Conservation (phyloP, 495 filamentous ascomycete species). For the Penicillium riverlandense region DNA sequence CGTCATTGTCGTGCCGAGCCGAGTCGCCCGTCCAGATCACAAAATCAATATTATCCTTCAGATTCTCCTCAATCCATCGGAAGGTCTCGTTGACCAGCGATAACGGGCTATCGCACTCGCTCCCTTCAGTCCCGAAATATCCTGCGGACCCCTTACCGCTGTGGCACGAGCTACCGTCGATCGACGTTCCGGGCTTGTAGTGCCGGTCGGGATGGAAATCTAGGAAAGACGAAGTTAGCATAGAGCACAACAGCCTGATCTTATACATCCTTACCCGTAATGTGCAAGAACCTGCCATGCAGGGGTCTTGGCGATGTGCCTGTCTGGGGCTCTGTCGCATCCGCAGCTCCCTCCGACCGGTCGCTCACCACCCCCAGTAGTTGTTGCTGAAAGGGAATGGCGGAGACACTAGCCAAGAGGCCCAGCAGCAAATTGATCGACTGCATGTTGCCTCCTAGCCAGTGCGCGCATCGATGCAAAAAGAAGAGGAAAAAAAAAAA, state of each 20-base stretch:
- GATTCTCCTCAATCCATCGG: constrained; percentile 78
- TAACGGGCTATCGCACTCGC: constrained; percentile 80
- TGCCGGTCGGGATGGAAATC: constrained; percentile 86
- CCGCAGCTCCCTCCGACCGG: background rate
- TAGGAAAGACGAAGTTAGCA: constrained; percentile 23
- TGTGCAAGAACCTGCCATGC: constrained; percentile 80
- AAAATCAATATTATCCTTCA: constrained; percentile 85
- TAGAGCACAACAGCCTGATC: background rate
- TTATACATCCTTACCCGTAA: constrained; percentile 62
- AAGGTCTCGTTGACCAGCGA: constrained; percentile 84
- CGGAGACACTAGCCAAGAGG: constrained; percentile 8
- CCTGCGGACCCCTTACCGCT: constrained; percentile 70
- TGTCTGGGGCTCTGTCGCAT: background rate
- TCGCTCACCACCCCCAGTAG: constrained; percentile 6
- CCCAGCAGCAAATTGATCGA: constrained; percentile 11
- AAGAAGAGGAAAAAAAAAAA: too few relatives aligned
- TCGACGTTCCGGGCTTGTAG: constrained; percentile 71
- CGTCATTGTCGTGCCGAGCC: constrained; percentile 91
- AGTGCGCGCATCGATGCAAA: too few relatives aligned
- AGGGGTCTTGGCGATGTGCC: constrained; percentile 8
- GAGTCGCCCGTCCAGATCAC: constrained; percentile 97
- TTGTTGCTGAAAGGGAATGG: constrained; percentile 13
- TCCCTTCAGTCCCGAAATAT: constrained; percentile 72
- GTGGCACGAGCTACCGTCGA: constrained; percentile 65
- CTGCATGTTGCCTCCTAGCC: constrained; percentile 4